Conservation (phyloP, 768 basidiomycete species). For the Xanthoconium purpureum region DNA sequence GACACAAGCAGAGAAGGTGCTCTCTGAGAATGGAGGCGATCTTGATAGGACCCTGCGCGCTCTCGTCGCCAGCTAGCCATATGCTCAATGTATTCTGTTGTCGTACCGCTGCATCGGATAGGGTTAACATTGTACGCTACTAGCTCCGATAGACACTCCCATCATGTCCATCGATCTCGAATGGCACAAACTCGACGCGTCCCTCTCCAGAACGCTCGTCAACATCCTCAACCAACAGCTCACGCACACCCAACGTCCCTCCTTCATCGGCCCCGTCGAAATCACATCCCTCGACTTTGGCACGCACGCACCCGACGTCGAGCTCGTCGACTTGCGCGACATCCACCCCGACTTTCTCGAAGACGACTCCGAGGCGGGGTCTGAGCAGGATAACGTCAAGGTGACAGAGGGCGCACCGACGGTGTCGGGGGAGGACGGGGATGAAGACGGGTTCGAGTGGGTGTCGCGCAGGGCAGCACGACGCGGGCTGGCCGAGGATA, state of each 20-base stretch:
- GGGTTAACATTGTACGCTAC: background rate
- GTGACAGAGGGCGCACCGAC: conserved; percentile 45
- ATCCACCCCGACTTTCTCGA: conserved; percentile 94
- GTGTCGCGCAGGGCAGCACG: conserved; percentile 64
- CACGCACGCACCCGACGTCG: conserved; percentile 73
- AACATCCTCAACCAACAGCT: conserved; percentile 80
- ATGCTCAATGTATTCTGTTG: background rate
- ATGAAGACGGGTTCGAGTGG: conserved; percentile 83
- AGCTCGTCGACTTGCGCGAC: conserved; percentile 88
- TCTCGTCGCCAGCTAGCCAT: conserved; percentile 24
- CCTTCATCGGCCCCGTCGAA: conserved; percentile 90
- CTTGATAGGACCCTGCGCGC: conserved; percentile 27
- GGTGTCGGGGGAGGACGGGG: conserved; percentile 41
- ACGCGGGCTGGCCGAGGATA: conserved; percentile 47
- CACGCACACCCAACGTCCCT: conserved; percentile 66
- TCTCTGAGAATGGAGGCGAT: conserved; percentile 30
- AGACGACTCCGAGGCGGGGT: conserved; percentile 44
- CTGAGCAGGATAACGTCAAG: conserved; percentile 39
- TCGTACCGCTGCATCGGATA: background rate
- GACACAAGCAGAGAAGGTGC: conserved; percentile 30
- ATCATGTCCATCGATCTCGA: conserved; percentile 93
- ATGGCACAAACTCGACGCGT: conserved; percentile 79
- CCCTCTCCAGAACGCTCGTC: conserved; percentile 67
- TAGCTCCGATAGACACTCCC: background rate
- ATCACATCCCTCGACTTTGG: conserved; percentile 90